Evolutionary conservation across 345 rosid species (phyloP).

Genomic region (Populus deltoides): DNA sequence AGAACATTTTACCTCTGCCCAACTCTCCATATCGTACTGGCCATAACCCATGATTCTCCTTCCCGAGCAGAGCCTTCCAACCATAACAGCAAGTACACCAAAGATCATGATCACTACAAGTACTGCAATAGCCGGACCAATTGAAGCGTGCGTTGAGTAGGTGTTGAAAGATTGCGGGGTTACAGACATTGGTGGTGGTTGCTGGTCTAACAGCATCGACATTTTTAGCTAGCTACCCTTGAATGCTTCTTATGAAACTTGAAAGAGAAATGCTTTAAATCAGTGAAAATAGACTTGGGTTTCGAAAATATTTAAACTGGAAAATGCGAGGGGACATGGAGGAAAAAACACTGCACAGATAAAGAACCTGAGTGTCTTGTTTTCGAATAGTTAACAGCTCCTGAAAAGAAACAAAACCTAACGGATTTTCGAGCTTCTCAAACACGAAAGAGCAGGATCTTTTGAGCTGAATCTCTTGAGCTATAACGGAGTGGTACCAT

Average conservation of each 20-base stretch:
- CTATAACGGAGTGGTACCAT: neutral
- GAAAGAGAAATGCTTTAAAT: neutral
- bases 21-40: constrained; percentile 63
- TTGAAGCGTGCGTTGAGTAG: constrained; percentile 31
- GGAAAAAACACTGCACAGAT: too few species aligned
- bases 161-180: constrained; percentile 32
- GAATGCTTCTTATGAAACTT: neutral
- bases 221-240: constrained; percentile 10
- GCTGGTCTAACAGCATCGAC: constrained; percentile 44
- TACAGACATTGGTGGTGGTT: constrained; percentile 38
- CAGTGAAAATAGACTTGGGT: neutral
- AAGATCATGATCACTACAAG: constrained; percentile 45
- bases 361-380: neutral
- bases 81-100: constrained; percentile 46
- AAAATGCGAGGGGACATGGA: neutral
- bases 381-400: neutral
- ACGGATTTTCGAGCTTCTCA: neutral
- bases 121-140: constrained; percentile 57
- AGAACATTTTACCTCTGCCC: constrained; percentile 62
- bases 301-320: neutral
- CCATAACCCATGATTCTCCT: constrained; percentile 57
- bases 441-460: neutral
- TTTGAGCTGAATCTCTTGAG: neutral
- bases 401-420: neutral
- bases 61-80: constrained; percentile 74